Evolutionary conservation across 2,329 filamentous ascomycete species (phyloP).

Genomic region (Sarocladium kiliense): DNA sequence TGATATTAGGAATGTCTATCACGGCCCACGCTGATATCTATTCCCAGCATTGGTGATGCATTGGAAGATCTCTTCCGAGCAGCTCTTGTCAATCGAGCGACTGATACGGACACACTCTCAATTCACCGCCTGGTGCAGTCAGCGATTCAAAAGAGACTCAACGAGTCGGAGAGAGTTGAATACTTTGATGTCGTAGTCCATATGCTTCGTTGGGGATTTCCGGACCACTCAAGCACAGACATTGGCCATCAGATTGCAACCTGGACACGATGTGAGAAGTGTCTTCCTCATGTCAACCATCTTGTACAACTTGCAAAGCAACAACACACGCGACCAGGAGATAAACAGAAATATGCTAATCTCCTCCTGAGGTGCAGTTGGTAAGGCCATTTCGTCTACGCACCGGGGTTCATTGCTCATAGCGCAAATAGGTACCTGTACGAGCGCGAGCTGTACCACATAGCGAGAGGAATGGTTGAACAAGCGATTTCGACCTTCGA

Average conservation of each 20-base stretch:
- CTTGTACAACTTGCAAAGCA: slow-evolving; percentile 17
- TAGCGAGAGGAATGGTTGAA: slow-evolving; percentile 18
- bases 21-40: too few species aligned
- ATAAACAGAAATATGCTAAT: slow-evolving; percentile 17
- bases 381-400: slow-evolving; percentile 24
- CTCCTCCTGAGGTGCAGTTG: slow-evolving; percentile 20
- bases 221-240: slow-evolving; percentile 19
- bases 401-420: too few species aligned
- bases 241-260: slow-evolving; percentile 20
- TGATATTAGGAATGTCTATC: too few species aligned
- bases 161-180: not conserved
- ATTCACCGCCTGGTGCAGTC: not conserved
- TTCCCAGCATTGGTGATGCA: not conserved
- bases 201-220: slow-evolving; percentile 21
- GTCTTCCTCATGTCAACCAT: slow-evolving; percentile 23
- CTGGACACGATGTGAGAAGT: slow-evolving; percentile 22
- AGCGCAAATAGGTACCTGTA: too few species aligned
- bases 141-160: not conserved
- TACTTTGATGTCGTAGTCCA: slow-evolving; percentile 18
- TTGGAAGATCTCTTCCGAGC: not conserved
- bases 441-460: slow-evolving; percentile 22
- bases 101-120: not conserved
- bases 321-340: slow-evolving; percentile 4
- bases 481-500: slow-evolving; percentile 19
- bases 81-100: not conserved